These are phyloP conservation scores for Microstegium vimineum DNA, from an alignment of 176 grass and related monocot genomes.

Conservation along the genomic window DNA sequence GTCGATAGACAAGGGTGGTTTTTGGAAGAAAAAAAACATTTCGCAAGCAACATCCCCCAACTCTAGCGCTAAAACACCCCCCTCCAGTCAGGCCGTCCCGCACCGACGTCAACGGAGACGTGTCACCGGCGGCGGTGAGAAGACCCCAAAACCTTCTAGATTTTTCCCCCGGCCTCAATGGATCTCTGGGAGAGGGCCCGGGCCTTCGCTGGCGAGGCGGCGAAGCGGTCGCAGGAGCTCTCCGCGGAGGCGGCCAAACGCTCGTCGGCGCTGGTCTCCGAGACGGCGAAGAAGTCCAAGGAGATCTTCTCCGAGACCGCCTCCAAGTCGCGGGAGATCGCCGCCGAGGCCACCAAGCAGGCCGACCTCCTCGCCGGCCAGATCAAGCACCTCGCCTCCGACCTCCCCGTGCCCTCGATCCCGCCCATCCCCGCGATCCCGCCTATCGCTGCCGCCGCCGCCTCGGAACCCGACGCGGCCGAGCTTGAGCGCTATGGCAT, in stretches of 20 bases:
- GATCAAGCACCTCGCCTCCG: conserved; percentile 87
- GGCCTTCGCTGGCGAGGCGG: conserved; percentile 85
- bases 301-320: conserved; percentile 89
- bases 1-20: background rate
- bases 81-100: background rate
- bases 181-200: conserved; percentile 92
- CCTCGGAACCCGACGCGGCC: conserved; percentile 29
- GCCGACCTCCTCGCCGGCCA: conserved; percentile 88
- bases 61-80: conserved; percentile 7
- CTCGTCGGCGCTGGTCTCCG: conserved; percentile 64
- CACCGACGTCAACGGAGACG: conserved; percentile 37
- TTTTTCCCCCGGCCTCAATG: conserved; percentile 37
- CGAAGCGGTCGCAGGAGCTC: conserved; percentile 90
- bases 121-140: conserved; percentile 15
- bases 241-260: conserved; percentile 82
- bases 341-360: conserved; percentile 90
- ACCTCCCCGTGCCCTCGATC: conserved; percentile 63
- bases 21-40: background rate
- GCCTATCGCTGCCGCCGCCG: conserved; percentile 22
- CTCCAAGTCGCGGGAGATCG: conserved; percentile 80
- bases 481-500: conserved; percentile 71
- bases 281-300: conserved; percentile 81
- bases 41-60: background rate
- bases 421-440: conserved; percentile 60
- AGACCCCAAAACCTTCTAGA: conserved; percentile 12